A percentile compares a stretch with the other conserved stretches of the same genome.
Evolutionary conservation across 805 yeast species (phyloP).

Genomic region (Hanseniaspora meyeri): DNA sequence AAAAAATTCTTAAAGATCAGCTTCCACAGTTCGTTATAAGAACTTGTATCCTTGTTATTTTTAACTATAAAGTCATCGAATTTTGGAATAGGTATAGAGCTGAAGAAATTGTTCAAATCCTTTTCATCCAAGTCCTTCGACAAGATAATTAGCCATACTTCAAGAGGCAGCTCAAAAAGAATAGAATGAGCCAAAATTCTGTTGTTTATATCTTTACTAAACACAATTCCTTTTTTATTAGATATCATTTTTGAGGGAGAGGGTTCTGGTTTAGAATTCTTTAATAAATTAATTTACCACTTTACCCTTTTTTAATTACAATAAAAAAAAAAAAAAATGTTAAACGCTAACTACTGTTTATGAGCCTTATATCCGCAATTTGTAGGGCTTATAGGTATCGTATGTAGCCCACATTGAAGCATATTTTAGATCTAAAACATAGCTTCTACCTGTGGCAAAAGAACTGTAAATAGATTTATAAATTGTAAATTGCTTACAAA

Average conservation of each 20-base stretch:
- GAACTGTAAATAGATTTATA: no score
- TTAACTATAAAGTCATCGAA: background rate
- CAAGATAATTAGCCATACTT: slow-evolving; percentile 5
- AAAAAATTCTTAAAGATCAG: slow-evolving; percentile 26
- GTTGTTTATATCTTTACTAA: background rate
- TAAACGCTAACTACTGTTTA: no score
- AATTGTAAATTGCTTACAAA: no score
- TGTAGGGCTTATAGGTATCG: no score
- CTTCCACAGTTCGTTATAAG: slow-evolving; percentile 33
- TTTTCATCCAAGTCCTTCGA: slow-evolving; percentile 7
- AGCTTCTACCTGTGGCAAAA: no score
- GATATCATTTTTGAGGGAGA: background rate
- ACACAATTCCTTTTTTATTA: background rate
- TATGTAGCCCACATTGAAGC: no score
- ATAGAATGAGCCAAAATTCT: background rate
- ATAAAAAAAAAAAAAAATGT: no score
- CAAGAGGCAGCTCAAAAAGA: slow-evolving; percentile 7
- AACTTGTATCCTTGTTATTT: background rate
- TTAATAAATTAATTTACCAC: no score
- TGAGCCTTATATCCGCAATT: no score
- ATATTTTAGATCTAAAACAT: no score
- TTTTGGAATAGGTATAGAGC: slow-evolving; percentile 8
- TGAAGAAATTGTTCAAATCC: slow-evolving; percentile 7
- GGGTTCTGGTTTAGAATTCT: background rate
- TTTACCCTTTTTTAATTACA: no score